phyloP scores from a whole-genome alignment of 768 basidiomycete genomes.

The Mycena epipterygia region DNA sequence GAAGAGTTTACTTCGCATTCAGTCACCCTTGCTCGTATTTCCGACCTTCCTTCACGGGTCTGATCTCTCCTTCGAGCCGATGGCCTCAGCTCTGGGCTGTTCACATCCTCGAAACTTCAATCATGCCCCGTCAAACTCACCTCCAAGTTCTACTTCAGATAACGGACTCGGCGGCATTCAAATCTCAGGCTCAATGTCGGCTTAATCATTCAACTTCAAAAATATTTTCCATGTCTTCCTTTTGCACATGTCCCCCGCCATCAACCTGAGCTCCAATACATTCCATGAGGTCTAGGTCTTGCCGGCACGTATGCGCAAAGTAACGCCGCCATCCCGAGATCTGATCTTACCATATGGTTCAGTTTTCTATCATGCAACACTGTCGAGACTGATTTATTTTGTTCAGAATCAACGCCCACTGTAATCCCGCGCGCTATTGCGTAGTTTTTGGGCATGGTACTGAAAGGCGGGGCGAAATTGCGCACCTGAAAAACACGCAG shows the following conservation, averaged over 20 bases:
- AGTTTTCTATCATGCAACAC: constrained; percentile 2
- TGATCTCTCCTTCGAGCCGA: constrained; percentile 16
- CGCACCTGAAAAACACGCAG: no score
- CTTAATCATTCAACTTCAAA: constrained; percentile 9
- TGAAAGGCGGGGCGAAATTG: no score
- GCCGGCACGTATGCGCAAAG: no score
- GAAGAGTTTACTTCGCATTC: not conserved
- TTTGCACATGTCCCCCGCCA: constrained; percentile 1
- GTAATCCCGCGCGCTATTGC: constrained; percentile 5
- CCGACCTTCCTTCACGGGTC: constrained; percentile 4
- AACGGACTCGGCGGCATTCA: constrained; percentile 1
- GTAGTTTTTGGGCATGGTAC: constrained; percentile 12
- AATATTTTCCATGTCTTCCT: constrained; percentile 8
- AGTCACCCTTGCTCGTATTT: not conserved
- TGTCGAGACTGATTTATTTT: constrained; percentile 10
- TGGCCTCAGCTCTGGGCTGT: constrained; percentile 7
- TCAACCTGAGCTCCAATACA: constrained; percentile 7
- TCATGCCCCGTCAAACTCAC: constrained; percentile 4
- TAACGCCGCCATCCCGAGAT: no score
- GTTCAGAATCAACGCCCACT: constrained; percentile 9
- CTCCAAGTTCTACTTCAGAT: constrained; percentile 9
- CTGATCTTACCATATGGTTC: not conserved
- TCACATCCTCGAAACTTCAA: constrained; percentile 4
- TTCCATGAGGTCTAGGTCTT: no score
- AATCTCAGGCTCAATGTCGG: constrained; percentile 9